phyloP scores from a whole-genome alignment of 106 monocot genomes.

The Apostasia shenzhenica region DNA sequence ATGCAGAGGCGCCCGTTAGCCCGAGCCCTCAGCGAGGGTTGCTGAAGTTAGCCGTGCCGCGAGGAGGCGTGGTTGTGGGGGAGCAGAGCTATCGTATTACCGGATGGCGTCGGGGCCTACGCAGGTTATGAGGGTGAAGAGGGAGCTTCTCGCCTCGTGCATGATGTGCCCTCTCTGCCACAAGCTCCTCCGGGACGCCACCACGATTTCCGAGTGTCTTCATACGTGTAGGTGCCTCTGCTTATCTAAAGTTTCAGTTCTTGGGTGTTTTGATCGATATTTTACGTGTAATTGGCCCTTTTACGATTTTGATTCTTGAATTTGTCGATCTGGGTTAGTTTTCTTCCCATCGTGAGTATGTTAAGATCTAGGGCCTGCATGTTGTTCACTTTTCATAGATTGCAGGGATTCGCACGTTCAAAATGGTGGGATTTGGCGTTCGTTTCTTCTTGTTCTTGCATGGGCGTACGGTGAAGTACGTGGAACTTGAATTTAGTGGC shows the following conservation, averaged over 20 bases:
- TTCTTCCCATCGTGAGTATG: too few relatives aligned
- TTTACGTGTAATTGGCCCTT: background rate
- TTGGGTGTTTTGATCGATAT: background rate
- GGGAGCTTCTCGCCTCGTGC: slow-evolving; percentile 23
- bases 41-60: background rate
- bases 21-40: background rate
- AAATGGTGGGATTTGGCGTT: too few relatives aligned
- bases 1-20: background rate
- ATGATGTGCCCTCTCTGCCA: slow-evolving; percentile 78
- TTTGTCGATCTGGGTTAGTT: background rate
- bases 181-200: slow-evolving; percentile 67
- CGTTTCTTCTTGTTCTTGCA: too few relatives aligned
- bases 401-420: background rate
- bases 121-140: slow-evolving; percentile 5
- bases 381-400: background rate
- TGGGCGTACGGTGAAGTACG: too few relatives aligned
- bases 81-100: background rate
- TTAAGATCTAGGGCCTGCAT: too few relatives aligned
- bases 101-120: background rate
- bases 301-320: background rate
- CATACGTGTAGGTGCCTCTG: slow-evolving; percentile 65
- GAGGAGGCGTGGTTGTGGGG: background rate
- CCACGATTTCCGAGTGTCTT: slow-evolving; percentile 88
- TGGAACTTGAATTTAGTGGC: too few relatives aligned
- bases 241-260: background rate